Percentiles rank a stretch among this genome's conserved stretches.
phyloP scores from a whole-genome alignment of 1,284 basidiomycete genomes.

The Dichomitus squalens region DNA sequence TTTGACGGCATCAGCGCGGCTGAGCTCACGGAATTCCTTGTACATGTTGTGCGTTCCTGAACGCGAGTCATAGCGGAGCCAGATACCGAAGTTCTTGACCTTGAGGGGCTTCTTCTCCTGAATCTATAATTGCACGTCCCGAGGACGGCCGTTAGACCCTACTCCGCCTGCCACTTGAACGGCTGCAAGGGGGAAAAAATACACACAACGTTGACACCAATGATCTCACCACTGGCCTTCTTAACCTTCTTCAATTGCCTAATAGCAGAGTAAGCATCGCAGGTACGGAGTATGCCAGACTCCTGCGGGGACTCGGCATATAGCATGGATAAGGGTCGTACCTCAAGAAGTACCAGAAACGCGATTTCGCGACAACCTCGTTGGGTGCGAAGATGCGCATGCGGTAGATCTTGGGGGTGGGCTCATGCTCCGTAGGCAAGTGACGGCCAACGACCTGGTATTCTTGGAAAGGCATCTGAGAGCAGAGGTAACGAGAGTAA shows the following conservation, averaged over 20 bases:
- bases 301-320: too few species aligned
- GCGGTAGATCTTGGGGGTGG: slow-evolving; percentile 96
- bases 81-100: slow-evolving; percentile 99
- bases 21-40: slow-evolving; percentile 98
- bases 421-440: slow-evolving; percentile 92
- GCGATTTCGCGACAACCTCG: slow-evolving; percentile 97
- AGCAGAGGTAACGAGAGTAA: slow-evolving; percentile 5
- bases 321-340: slow-evolving; percentile 37
- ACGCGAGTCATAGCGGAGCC: slow-evolving; percentile 98
- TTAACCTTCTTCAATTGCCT: slow-evolving; percentile 99
- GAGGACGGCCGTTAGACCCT: slow-evolving; percentile 57
- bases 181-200: slow-evolving; percentile 76
- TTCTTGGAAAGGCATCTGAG: slow-evolving; percentile 65
- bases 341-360: slow-evolving; percentile 99
- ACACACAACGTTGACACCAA: slow-evolving; percentile 96
- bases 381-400: slow-evolving; percentile 99
- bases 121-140: slow-evolving; percentile 61
- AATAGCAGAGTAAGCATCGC: slow-evolving; percentile 9
- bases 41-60: slow-evolving; percentile 98
- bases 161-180: slow-evolving; percentile 83
- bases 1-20: slow-evolving; percentile 95
- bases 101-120: slow-evolving; percentile 96
- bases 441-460: slow-evolving; percentile 98
- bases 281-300: background rate
- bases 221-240: slow-evolving; percentile 99